These are phyloP conservation scores for Hsuehochloa calcarea DNA, from an alignment of 176 grass and related monocot species.

Conservation along the genomic window DNA sequence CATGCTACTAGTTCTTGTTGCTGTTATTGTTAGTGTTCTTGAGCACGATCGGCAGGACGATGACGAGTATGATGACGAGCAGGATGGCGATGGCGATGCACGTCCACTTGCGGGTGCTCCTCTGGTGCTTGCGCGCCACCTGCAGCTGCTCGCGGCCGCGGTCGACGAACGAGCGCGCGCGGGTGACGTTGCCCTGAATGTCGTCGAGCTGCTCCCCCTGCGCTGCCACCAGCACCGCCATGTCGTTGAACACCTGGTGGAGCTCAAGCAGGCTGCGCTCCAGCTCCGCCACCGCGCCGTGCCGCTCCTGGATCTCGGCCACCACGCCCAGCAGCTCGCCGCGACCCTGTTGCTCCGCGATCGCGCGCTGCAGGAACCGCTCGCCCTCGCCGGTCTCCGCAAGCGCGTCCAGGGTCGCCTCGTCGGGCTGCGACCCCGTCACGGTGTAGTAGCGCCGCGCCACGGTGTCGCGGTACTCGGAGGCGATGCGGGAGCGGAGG, in stretches of 20 bases:
- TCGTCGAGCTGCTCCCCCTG: constrained; percentile 94
- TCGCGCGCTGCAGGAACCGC: constrained; percentile 74
- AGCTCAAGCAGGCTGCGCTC: constrained; percentile 78
- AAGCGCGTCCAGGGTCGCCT: constrained; percentile 65
- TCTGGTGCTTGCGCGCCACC: constrained; percentile 73
- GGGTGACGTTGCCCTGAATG: constrained; percentile 78
- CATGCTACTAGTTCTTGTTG: neutral
- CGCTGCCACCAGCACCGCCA: constrained; percentile 75
- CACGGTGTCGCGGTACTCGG: constrained; percentile 77
- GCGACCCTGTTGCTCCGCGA: constrained; percentile 81
- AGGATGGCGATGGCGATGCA: constrained; percentile 59
- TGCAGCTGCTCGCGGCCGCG: constrained; percentile 62
- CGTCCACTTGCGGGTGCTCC: constrained; percentile 68
- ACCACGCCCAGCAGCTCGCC: constrained; percentile 68
- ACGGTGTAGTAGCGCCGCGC: constrained; percentile 81
- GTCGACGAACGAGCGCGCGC: constrained; percentile 64
- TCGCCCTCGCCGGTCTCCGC: constrained; percentile 71
- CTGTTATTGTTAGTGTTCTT: constrained; percentile 13
- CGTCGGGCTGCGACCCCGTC: constrained; percentile 63
- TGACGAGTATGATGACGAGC: constrained; percentile 52
- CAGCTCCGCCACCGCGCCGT: constrained; percentile 66
- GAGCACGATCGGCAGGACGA: constrained; percentile 67
- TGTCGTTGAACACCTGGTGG: constrained; percentile 98
- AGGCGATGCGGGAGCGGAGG: constrained; percentile 48
- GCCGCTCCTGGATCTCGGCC: constrained; percentile 94